phyloP scores from a whole-genome alignment of 768 basidiomycete species.

The Rhodotorula taiwanensis region DNA sequence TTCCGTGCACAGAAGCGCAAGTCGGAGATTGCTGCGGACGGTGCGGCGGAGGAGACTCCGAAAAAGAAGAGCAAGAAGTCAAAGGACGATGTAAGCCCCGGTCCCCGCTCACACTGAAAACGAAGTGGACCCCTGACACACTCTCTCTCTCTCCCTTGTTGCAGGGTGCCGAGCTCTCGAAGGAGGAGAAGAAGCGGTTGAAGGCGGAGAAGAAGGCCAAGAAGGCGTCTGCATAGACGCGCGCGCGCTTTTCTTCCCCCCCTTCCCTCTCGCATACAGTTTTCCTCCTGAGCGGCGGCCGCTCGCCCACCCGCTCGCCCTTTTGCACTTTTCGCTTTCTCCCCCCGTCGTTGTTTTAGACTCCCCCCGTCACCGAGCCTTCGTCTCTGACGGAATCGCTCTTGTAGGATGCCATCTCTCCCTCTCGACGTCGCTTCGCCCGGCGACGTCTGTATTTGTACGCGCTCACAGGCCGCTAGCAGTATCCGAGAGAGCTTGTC shows the following conservation, averaged over 20 bases:
- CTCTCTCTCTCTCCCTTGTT: background rate
- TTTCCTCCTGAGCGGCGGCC: background rate
- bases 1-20: background rate
- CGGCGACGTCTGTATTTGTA: background rate
- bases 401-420: background rate
- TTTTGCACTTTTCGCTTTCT: background rate
- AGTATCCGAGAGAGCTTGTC: too few relatives aligned
- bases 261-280: background rate
- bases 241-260: background rate
- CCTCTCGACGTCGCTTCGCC: background rate
- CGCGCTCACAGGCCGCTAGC: background rate
- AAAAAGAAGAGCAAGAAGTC: slow-evolving; percentile 26
- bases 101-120: background rate
- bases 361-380: background rate
- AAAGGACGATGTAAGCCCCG: slow-evolving; percentile 9
- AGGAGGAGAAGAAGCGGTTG: slow-evolving; percentile 28
- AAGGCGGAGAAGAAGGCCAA: slow-evolving; percentile 22
- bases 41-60: slow-evolving; percentile 9
- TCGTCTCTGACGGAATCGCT: background rate
- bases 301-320: background rate
- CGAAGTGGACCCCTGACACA: too few relatives aligned
- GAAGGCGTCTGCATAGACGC: background rate
- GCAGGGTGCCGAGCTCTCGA: slow-evolving; percentile 10
- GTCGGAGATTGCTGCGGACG: slow-evolving; percentile 10
- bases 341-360: background rate